Evolutionary conservation across 345 rosid species (phyloP).

Genomic region (Eucalyptus cloeziana): DNA sequence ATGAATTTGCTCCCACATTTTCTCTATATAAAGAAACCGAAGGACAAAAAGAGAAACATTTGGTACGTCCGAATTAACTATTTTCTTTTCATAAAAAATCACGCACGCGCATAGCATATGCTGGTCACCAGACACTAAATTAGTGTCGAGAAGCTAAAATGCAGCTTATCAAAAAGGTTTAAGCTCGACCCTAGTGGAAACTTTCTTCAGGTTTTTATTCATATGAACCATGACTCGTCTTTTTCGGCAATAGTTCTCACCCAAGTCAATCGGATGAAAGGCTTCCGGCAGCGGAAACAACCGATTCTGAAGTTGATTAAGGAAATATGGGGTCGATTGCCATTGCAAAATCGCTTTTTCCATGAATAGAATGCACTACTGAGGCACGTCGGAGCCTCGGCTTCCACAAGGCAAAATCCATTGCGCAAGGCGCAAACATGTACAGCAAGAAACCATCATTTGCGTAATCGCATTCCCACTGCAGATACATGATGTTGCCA

Average conservation of each 20-base stretch:
- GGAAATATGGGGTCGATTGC: not conserved
- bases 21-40: not conserved
- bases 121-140: not conserved
- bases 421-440: not conserved
- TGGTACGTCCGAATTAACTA: not conserved
- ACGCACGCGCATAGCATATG: not conserved
- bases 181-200: not conserved
- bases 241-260: not conserved
- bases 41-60: not conserved
- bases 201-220: not conserved
- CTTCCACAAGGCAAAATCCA: not conserved
- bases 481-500: not conserved
- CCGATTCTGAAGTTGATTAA: not conserved
- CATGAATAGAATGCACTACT: not conserved
- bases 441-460: not conserved
- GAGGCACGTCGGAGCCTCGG: accelerated
- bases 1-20: not conserved
- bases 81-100: not conserved
- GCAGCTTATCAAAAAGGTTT: not conserved
- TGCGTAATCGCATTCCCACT: not conserved
- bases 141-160: not conserved
- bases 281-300: not conserved
- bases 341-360: not conserved
- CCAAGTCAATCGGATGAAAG: not conserved
- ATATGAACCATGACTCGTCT: not conserved